Conservation (phyloP, 768 basidiomycete genomes). For the Kwoniella dejecticola region DNA sequence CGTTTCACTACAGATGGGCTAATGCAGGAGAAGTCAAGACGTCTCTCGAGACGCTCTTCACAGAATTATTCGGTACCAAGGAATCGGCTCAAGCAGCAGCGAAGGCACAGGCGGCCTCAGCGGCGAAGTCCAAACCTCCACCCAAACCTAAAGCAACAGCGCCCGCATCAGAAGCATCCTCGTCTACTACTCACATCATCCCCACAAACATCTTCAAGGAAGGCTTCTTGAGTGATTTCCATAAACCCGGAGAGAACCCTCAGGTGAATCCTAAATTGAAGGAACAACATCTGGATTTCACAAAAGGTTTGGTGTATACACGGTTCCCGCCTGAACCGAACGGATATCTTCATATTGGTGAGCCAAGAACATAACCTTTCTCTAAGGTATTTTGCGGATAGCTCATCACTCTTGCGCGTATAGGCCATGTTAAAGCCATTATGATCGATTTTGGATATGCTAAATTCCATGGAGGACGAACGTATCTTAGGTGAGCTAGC, state of each 20-base stretch:
- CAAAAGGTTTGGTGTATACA: constrained; percentile 82
- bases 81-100: constrained; percentile 43
- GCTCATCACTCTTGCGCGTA: too few relatives aligned
- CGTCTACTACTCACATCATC: constrained; percentile 43
- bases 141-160: constrained; percentile 22
- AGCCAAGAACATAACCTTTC: constrained; percentile 6
- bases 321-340: constrained; percentile 99
- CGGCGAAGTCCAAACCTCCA: constrained; percentile 28
- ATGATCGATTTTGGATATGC: constrained; percentile 99
- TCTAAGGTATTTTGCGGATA: too few relatives aligned
- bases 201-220: constrained; percentile 77
- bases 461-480: constrained; percentile 85
- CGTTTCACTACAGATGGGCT: constrained; percentile 47
- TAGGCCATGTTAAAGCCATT: constrained; percentile 97
- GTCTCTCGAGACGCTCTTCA: constrained; percentile 51
- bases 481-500: constrained; percentile 69
- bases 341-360: constrained; percentile 72
- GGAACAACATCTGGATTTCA: constrained; percentile 75
- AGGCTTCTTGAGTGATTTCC: constrained; percentile 88
- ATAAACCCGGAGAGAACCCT: constrained; percentile 90
- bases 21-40: constrained; percentile 50
- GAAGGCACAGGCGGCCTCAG: constrained; percentile 35
- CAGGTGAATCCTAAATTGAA: constrained; percentile 77
- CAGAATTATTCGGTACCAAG: constrained; percentile 49
- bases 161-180: constrained; percentile 51